Evolutionary conservation across 768 basidiomycete genomes (phyloP).

Genomic region (Vararia minispora): DNA sequence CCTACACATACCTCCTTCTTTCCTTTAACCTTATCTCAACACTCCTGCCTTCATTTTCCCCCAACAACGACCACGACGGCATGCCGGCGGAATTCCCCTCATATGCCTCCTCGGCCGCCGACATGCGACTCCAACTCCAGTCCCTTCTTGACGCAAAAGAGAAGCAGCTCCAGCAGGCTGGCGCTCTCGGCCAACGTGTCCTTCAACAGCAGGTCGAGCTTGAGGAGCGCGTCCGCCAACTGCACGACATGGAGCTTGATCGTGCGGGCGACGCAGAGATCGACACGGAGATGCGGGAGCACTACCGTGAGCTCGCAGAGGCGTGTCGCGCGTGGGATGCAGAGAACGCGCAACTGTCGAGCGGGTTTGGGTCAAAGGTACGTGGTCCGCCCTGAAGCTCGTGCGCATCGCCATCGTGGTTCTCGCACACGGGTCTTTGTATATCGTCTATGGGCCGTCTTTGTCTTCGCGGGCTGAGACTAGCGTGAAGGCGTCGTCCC

Average conservation of each 20-base stretch:
- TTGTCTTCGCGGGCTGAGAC: too few species aligned
- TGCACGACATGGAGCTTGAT: conserved; percentile 62
- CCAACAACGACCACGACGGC: conserved; percentile 13
- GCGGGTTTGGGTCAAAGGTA: conserved; percentile 57
- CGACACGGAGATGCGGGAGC: conserved; percentile 56
- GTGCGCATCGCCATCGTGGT: conserved; percentile 2
- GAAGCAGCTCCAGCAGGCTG: conserved; percentile 84
- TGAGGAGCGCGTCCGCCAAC: conserved; percentile 74
- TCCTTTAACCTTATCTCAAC: too few species aligned
- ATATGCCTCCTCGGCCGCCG: conserved; percentile 14
- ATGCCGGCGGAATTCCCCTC: conserved; percentile 7
- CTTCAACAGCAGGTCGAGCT: conserved; percentile 90
- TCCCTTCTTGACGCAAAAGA: conserved; percentile 80
- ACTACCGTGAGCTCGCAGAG: conserved; percentile 68
- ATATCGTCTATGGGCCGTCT: too few species aligned
- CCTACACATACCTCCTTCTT: background rate
- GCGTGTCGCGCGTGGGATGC: conserved; percentile 67
- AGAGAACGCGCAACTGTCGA: conserved; percentile 69
- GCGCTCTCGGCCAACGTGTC: conserved; percentile 87
- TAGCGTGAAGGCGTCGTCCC: too few species aligned
- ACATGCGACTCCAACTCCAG: conserved; percentile 30
- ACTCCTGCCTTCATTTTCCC: background rate
- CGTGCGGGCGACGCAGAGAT: conserved; percentile 53
- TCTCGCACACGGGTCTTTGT: conserved; percentile 13
- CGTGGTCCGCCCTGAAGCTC: conserved; percentile 16